Evolutionary conservation across 306 rosid genomes (phyloP).

Genomic region (Rosa lucieae): DNA sequence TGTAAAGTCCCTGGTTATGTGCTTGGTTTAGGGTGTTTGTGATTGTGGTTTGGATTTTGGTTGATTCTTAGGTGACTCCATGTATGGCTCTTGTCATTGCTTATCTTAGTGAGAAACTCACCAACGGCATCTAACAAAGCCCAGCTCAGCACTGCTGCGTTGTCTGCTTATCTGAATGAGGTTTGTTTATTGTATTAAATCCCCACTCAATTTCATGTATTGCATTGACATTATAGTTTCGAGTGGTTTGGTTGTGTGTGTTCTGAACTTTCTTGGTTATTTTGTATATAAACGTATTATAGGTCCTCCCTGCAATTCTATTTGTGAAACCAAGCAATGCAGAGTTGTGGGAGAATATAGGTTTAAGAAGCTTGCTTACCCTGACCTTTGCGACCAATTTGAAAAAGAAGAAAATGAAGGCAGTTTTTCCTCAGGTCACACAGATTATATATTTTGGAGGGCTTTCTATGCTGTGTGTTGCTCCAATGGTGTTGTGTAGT

Average conservation of each 20-base stretch:
- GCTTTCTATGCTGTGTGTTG: too few relatives aligned
- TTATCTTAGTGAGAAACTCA: conserved; percentile 67
- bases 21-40: background rate
- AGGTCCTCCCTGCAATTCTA: conserved; percentile 84
- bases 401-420: conserved; percentile 71
- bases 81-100: conserved; percentile 59
- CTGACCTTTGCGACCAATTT: conserved; percentile 36
- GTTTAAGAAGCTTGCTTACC: conserved; percentile 64
- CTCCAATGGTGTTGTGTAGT: too few relatives aligned
- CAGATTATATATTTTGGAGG: conserved; percentile 33
- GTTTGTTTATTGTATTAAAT: conserved; percentile 26
- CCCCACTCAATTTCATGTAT: background rate
- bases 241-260: background rate
- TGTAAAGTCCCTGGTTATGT: background rate
- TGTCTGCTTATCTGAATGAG: conserved; percentile 88
- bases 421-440: conserved; percentile 72
- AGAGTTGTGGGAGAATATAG: conserved; percentile 65
- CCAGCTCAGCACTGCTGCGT: conserved; percentile 65
- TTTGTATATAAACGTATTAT: conserved; percentile 3
- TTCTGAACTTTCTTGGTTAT: conserved; percentile 3
- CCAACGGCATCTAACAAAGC: conserved; percentile 57
- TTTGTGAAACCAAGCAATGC: conserved; percentile 84
- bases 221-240: background rate
- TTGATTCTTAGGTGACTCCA: conserved; percentile 62
- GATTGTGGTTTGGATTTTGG: conserved; percentile 15